A percentile compares a stretch with the other conserved stretches of the same genome.
Conservation (phyloP, 164 flowering plant genomes). For the Magnolia kwangsiensis region DNA sequence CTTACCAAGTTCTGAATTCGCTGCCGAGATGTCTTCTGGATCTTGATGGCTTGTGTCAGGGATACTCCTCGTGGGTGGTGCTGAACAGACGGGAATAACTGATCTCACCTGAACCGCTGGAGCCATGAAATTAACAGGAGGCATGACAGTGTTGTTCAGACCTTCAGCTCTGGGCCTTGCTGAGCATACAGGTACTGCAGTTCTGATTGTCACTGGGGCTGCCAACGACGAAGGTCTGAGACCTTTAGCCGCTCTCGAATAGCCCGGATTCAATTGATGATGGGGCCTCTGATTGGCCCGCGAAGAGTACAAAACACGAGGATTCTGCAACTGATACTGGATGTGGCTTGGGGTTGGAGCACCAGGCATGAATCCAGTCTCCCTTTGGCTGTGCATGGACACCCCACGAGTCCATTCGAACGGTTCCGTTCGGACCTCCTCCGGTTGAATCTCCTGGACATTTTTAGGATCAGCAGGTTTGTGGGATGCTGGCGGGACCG, state of each 20-base stretch:
- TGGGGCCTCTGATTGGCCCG: slow-evolving; percentile 12
- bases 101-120: slow-evolving; percentile 59
- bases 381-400: slow-evolving; percentile 4
- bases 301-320: slow-evolving; percentile 14
- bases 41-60: slow-evolving; percentile 20
- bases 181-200: slow-evolving; percentile 20
- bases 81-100: slow-evolving; percentile 53
- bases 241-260: slow-evolving; percentile 1
- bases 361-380: slow-evolving; percentile 9
- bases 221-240: slow-evolving; percentile 18
- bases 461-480: not conserved
- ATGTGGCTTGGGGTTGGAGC: slow-evolving; percentile 4
- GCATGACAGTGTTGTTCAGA: not conserved
- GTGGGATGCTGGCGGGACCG: not conserved
- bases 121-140: slow-evolving; percentile 31
- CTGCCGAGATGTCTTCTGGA: slow-evolving; percentile 14
- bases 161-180: slow-evolving; percentile 18
- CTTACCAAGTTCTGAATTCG: slow-evolving; percentile 26
- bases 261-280: slow-evolving; percentile 13
- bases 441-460: slow-evolving; percentile 11
- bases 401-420: slow-evolving; percentile 7
- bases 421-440: slow-evolving; percentile 15
- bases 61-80: slow-evolving; percentile 35
- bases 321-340: slow-evolving; percentile 14
- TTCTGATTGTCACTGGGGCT: slow-evolving; percentile 31